phyloP scores from a whole-genome alignment of 106 monocot genomes.

The Gastrodia elata region DNA sequence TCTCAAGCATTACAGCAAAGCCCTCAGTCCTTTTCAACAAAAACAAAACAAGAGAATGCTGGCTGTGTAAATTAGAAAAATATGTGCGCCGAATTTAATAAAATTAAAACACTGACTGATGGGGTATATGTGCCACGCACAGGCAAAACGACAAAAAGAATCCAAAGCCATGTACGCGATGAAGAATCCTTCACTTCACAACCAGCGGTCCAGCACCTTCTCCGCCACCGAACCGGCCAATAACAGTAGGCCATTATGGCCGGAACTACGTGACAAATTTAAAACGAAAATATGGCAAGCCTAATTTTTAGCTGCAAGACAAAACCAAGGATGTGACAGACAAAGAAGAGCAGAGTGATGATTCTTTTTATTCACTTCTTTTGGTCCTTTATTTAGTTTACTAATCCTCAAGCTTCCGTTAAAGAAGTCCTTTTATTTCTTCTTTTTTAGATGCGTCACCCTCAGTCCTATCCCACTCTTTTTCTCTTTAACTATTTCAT shows the following conservation, averaged over 20 bases:
- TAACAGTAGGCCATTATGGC: not conserved
- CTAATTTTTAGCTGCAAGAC: not conserved
- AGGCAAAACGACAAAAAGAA: no score
- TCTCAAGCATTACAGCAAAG: no score
- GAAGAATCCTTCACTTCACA: not conserved
- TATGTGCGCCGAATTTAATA: no score
- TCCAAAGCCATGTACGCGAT: no score
- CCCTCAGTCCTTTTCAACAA: no score
- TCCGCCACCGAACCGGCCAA: not conserved
- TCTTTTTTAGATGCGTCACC: not conserved
- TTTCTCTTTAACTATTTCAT: not conserved
- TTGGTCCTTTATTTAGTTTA: not conserved
- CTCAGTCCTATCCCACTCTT: not conserved
- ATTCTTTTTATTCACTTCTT: not conserved
- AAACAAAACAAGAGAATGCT: no score
- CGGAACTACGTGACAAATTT: not conserved
- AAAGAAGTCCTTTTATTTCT: not conserved
- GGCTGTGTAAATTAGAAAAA: no score
- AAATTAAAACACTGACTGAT: no score
- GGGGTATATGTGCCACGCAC: no score
- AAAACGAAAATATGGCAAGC: not conserved
- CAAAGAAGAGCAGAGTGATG: not conserved
- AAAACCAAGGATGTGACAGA: not conserved
- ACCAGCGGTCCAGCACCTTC: not conserved
- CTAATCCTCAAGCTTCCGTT: not conserved